Conservation (phyloP, 2,329 filamentous ascomycete species). For the Teratosphaeria pseudoeucalypti region DNA sequence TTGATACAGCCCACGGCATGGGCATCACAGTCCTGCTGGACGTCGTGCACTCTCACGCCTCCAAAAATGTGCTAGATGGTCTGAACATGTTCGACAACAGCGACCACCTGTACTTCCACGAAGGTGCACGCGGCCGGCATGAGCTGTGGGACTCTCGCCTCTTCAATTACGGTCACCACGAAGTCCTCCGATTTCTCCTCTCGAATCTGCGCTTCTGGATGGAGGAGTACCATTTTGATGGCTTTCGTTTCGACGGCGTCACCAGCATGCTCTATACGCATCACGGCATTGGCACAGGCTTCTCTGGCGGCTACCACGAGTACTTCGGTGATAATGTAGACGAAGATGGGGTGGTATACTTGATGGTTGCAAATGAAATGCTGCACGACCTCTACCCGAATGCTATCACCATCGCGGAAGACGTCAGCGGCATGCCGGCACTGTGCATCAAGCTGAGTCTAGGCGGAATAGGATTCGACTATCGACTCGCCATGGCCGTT, state of each 20-base stretch:
- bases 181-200: constrained; percentile 88
- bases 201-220: constrained; percentile 98
- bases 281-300: constrained; percentile 96
- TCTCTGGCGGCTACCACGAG: constrained; percentile 95
- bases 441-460: constrained; percentile 75
- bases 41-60: constrained; percentile 94
- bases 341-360: constrained; percentile 85
- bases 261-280: constrained; percentile 97
- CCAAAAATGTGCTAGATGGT: constrained; percentile 92
- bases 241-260: constrained; percentile 95
- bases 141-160: constrained; percentile 92
- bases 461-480: constrained; percentile 93
- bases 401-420: constrained; percentile 85
- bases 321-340: constrained; percentile 88
- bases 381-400: constrained; percentile 82
- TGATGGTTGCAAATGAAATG: constrained; percentile 95
- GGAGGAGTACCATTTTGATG: constrained; percentile 95
- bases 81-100: constrained; percentile 93
- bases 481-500: constrained; percentile 92
- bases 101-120: constrained; percentile 93
- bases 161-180: constrained; percentile 94
- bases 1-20: constrained; percentile 86
- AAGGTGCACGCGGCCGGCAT: constrained; percentile 71
- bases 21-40: constrained; percentile 87
- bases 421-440: constrained; percentile 98